These are phyloP conservation scores for Tripterygium wilfordii DNA, from an alignment of 177 flowering plant genomes.

Conservation along the genomic window DNA sequence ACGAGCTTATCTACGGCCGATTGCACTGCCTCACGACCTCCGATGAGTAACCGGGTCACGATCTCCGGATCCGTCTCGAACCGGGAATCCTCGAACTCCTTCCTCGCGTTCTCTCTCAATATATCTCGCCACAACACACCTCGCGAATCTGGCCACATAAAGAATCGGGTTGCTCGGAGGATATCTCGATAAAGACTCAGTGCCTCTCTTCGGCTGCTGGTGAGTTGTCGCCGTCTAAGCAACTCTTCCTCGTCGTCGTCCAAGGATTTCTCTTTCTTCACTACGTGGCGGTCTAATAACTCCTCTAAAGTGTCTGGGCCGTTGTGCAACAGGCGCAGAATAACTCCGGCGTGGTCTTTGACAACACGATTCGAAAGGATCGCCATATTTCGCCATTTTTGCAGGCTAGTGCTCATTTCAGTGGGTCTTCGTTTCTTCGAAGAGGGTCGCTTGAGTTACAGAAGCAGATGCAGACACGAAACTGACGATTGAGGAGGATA, in stretches of 20 bases:
- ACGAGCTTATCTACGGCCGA: constrained; percentile 68
- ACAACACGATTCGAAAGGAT: neutral
- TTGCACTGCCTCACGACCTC: constrained; percentile 70
- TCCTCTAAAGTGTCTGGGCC: constrained; percentile 87
- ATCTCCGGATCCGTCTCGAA: constrained; percentile 76
- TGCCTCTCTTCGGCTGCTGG: constrained; percentile 71
- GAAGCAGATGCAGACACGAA: too few species aligned
- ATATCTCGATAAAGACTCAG: constrained; percentile 70
- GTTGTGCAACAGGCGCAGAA: constrained; percentile 35
- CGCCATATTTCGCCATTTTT: constrained; percentile 10
- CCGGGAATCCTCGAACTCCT: constrained; percentile 72
- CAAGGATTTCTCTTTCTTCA: constrained; percentile 24
- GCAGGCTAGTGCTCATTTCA: constrained; percentile 3
- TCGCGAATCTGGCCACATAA: constrained; percentile 58
- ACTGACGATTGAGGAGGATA: too few species aligned
- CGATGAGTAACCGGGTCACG: constrained; percentile 58
- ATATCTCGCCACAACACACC: constrained; percentile 77
- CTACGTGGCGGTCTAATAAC: constrained; percentile 63
- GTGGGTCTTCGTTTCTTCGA: too few species aligned
- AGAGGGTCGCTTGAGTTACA: too few species aligned
- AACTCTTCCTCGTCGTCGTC: constrained; percentile 49
- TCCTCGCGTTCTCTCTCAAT: constrained; percentile 64
- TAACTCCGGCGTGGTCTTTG: neutral
- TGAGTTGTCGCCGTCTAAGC: constrained; percentile 46
- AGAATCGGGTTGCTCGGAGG: constrained; percentile 67